Evolutionary conservation across 2,329 filamentous ascomycete genomes (phyloP).

Genomic region (Microascus cirrosus): DNA sequence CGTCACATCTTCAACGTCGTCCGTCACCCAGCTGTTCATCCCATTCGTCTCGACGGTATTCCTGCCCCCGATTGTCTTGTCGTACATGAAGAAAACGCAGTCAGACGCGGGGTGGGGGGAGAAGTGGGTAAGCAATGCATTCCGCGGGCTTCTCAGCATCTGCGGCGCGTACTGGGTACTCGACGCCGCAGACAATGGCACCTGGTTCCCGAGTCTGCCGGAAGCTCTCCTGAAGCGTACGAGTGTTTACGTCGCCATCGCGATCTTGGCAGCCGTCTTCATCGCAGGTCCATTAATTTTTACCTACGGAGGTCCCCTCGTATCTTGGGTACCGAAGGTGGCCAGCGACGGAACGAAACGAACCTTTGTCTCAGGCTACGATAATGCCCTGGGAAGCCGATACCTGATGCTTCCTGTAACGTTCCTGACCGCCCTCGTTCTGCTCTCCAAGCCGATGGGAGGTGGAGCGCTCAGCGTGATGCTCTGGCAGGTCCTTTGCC

Average conservation of each 20-base stretch:
- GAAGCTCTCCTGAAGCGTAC: conserved; percentile 57
- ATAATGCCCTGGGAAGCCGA: conserved; percentile 83
- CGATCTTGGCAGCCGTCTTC: conserved; percentile 67
- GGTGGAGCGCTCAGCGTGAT: conserved; percentile 72
- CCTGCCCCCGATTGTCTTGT: conserved; percentile 65
- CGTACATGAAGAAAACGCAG: conserved; percentile 69
- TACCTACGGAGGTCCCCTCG: conserved; percentile 73
- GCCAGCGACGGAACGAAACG: conserved; percentile 32
- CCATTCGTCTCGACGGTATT: conserved; percentile 63
- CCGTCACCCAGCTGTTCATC: conserved; percentile 76
- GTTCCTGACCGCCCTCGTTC: conserved; percentile 62
- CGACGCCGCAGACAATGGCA: conserved; percentile 76
- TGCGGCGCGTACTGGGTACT: conserved; percentile 78
- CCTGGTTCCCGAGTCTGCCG: conserved; percentile 58
- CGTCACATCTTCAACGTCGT: conserved; percentile 81
- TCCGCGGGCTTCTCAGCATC: conserved; percentile 66
- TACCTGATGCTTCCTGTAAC: conserved; percentile 78
- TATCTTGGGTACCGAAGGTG: conserved; percentile 55
- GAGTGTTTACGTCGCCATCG: conserved; percentile 69
- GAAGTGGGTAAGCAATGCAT: conserved; percentile 70
- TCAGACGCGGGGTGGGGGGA: conserved; percentile 83
- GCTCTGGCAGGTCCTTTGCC: conserved; percentile 78
- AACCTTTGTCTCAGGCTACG: conserved; percentile 80
- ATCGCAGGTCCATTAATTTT: conserved; percentile 79
- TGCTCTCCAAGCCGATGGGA: conserved; percentile 92